These are phyloP conservation scores for Argentina anserina DNA, from an alignment of 306 rosid species.

Conservation along the genomic window DNA sequence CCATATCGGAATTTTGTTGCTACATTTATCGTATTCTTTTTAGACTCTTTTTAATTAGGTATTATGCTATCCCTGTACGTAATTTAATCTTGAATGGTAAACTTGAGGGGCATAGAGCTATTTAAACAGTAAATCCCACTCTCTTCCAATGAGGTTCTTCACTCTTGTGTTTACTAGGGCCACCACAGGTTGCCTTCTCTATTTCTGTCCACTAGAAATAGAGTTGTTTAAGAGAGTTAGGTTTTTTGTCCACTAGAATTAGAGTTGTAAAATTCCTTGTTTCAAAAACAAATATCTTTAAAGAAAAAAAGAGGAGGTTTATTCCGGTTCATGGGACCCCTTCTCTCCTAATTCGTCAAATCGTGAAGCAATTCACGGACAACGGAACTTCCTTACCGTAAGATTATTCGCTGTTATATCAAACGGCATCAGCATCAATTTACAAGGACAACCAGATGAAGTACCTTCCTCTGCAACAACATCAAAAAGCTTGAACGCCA, in stretches of 20 bases:
- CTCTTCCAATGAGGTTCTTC: neutral
- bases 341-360: conserved; percentile 5
- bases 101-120: neutral
- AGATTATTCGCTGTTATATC: conserved; percentile 20
- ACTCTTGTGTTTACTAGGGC: conserved; percentile 22
- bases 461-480: conserved; percentile 5
- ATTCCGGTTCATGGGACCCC: conserved; percentile 20
- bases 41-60: too few relatives aligned
- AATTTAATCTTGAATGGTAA: neutral
- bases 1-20: too few relatives aligned
- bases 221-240: too few relatives aligned
- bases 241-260: neutral
- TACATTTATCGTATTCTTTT: too few relatives aligned
- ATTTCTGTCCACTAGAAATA: neutral
- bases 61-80: neutral
- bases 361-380: conserved; percentile 24
- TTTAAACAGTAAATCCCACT: neutral
- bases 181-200: conserved; percentile 1
- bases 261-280: too few relatives aligned
- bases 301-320: neutral
- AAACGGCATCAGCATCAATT: neutral
- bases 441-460: neutral
- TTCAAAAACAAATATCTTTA: too few relatives aligned
- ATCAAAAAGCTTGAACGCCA: conserved; percentile 23
- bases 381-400: conserved; percentile 3